Evolutionary conservation across 805 yeast species (phyloP), one percentile per base, ranked within the genome.

Genomic region (Saturnispora besseyi): DNA sequence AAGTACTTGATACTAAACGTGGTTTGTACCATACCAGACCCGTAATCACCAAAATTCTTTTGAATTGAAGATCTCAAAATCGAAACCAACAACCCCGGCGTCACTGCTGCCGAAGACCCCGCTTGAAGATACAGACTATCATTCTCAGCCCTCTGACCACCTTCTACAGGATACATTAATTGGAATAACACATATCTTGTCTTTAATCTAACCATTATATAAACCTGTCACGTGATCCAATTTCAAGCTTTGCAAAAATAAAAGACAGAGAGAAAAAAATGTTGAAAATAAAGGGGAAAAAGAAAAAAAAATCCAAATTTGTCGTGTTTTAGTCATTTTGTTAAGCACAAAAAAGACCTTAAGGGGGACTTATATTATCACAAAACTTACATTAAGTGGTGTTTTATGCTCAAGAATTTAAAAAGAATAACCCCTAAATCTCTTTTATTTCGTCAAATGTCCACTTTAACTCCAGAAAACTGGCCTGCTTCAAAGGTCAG

Each of bases 151-250:
- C 28, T 18, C 26, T 41, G 48, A 5, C 22, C 45, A 1, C 46
- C 43, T n/a, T 44, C 26, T 4, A 73, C 76, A 0, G 96, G 95
- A 55, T 81, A 81, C 4, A 86, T 64, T 0, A 90, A 66, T 56
- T 89, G 96, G 63, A 91, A 90, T 4, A 89, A 71, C 11, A 90
- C 73, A 59, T 91, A 90, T 57, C 98, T 70, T 15, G 89, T 81
- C 64, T 90, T 90, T 29, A 90, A 72, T 59, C 98, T 77, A 13
- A 90, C 98, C 98, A 90, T 90, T 5, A n/a, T 45, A 31, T 9
- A 11, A 32, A 15, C 45, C 11, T 8, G 41, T 24, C 40, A 45
- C 42, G 44, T 44, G 42, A 48, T 26, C 8, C 11, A 9, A 10
- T 9, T 15, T 2, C 26, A 15, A 42, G 34, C 9, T 26, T 26